phyloP scores from a whole-genome alignment of 441 rosid species.

The Breynia disticha region DNA sequence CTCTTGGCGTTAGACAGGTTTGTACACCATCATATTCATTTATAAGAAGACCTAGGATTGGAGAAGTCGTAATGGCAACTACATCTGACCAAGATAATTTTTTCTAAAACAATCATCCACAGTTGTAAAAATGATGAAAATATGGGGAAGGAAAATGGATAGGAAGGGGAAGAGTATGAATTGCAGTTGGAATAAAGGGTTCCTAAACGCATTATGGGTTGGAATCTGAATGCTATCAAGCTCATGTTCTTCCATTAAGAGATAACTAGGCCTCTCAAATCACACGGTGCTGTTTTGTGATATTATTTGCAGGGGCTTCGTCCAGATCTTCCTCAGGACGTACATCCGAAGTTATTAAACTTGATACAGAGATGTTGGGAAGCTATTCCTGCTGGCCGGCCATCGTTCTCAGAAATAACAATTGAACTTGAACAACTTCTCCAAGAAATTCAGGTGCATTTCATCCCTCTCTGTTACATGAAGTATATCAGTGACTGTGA shows the following conservation, averaged over 20 bases:
- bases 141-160: too few relatives aligned
- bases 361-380: constrained; percentile 79
- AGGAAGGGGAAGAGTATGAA: too few relatives aligned
- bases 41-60: neutral
- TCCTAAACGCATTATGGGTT: neutral
- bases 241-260: neutral
- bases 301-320: constrained; percentile 47
- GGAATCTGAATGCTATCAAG: neutral
- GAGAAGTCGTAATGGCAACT: neutral
- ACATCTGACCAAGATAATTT: too few relatives aligned
- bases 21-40: neutral
- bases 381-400: constrained; percentile 39
- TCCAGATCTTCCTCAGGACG: constrained; percentile 47
- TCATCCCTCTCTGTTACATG: constrained; percentile 5
- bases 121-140: too few relatives aligned
- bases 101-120: too few relatives aligned
- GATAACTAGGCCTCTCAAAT: neutral
- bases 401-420: constrained; percentile 43
- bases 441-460: constrained; percentile 38
- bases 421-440: constrained; percentile 43
- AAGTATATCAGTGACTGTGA: too few relatives aligned
- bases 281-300: neutral
- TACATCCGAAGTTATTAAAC: constrained; percentile 40
- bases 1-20: constrained; percentile 66
- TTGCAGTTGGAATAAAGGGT: neutral